These are phyloP conservation scores for Toxicodendron radicans DNA, from an alignment of 345 rosid species.

Conservation along the genomic window DNA sequence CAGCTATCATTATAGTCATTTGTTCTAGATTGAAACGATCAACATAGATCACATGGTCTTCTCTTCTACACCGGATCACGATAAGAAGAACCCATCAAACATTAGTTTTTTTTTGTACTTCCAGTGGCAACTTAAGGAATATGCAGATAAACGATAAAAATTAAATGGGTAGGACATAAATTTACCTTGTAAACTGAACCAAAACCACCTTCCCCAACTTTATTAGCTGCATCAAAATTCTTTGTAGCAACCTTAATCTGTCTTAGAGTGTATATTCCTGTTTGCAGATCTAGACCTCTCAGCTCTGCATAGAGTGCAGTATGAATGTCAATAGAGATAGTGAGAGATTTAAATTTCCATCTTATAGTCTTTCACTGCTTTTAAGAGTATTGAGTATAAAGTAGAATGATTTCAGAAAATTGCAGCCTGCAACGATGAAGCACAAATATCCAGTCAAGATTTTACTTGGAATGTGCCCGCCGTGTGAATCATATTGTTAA, in stretches of 20 bases:
- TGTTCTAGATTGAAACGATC: neutral
- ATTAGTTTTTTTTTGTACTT: neutral
- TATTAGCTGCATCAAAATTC: constrained; percentile 54
- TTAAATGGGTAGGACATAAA: neutral
- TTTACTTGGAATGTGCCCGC: too few relatives aligned
- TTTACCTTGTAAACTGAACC: constrained; percentile 73
- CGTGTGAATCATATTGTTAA: too few relatives aligned
- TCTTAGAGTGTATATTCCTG: constrained; percentile 57
- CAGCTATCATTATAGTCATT: neutral
- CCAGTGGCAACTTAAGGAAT: neutral
- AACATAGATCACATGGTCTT: neutral
- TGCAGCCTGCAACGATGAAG: neutral
- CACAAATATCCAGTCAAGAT: neutral
- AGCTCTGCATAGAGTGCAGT: constrained; percentile 46
- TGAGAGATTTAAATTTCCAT: neutral
- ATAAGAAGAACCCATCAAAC: neutral
- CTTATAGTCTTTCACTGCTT: neutral
- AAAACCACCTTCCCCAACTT: constrained; percentile 84
- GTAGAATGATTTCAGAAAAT: neutral
- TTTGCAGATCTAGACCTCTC: constrained; percentile 60
- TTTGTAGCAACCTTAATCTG: constrained; percentile 73
- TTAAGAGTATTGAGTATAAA: neutral
- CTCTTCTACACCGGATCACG: neutral
- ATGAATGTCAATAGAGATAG: constrained; percentile 15
- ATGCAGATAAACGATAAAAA: constrained; percentile 1